Conservation (phyloP, 2,329 filamentous ascomycete genomes). For the Verticillium nubilum region DNA sequence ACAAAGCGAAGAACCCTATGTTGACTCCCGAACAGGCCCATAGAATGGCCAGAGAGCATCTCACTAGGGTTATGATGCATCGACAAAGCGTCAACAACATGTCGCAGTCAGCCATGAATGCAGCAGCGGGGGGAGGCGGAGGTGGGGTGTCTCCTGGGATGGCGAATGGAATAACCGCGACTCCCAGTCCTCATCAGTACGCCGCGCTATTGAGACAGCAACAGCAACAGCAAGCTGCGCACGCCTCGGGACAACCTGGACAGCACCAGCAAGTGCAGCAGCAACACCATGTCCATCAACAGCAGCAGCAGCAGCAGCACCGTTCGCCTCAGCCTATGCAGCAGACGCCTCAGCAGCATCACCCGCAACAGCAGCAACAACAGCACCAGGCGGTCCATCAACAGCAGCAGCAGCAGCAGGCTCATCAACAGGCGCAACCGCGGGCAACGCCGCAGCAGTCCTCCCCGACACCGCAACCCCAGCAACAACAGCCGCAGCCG, state of each 20-base stretch:
- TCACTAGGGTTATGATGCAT: constrained; percentile 40
- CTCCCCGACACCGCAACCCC: constrained; percentile 21
- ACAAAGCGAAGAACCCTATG: constrained; percentile 45
- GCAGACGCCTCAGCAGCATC: constrained; percentile 8
- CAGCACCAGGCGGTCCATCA: constrained; percentile 1
- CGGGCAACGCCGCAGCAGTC: constrained; percentile 13
- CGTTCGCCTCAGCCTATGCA: constrained; percentile 8
- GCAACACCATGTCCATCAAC: constrained; percentile 20
- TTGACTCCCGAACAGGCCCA: constrained; percentile 43
- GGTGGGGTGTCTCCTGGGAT: constrained; percentile 33
- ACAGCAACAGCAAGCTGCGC: constrained; percentile 41
- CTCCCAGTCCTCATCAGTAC: constrained; percentile 53
- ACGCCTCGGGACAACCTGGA: constrained; percentile 20
- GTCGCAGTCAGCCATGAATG: constrained; percentile 47
- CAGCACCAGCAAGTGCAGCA: constrained; percentile 19
- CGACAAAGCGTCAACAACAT: constrained; percentile 31
- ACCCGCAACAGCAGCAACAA: constrained; percentile 10
- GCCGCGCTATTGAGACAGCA: constrained; percentile 53
- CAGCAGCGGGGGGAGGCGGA: constrained; percentile 43
- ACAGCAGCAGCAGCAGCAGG: constrained; percentile 2
- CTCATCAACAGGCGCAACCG: constrained; percentile 2
- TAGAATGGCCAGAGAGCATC: constrained; percentile 45
- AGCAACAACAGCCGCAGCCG: constrained; percentile 16
- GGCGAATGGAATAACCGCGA: constrained; percentile 41
- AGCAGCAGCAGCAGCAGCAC: constrained; percentile 16